Conservation (phyloP, 352 stramenopile genomes). For the Phytophthora meadii region DNA sequence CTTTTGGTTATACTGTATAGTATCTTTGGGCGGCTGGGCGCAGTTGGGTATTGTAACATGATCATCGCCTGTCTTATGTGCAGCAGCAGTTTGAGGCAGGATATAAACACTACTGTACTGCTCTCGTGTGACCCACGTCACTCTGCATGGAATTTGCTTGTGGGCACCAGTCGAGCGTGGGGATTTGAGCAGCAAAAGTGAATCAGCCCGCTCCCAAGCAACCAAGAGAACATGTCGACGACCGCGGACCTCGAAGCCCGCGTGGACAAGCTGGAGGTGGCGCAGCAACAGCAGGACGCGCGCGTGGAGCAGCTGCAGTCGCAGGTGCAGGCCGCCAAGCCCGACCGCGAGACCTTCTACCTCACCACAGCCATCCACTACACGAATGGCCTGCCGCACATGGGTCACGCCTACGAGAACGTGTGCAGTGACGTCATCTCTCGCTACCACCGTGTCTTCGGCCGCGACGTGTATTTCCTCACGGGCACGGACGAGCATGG, state of each 20-base stretch:
- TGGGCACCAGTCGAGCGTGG: slow-evolving; percentile 18
- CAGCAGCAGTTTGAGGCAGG: too few species aligned
- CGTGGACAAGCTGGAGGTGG: slow-evolving; percentile 52
- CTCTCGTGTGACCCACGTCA: neutral
- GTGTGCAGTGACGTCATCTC: slow-evolving; percentile 97
- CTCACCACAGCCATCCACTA: slow-evolving; percentile 99
- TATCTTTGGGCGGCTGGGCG: too few species aligned
- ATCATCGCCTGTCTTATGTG: too few species aligned
- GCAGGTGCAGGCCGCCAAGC: slow-evolving; percentile 46
- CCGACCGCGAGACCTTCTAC: slow-evolving; percentile 91
- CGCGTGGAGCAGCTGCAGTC: slow-evolving; percentile 37
- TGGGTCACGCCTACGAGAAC: slow-evolving; percentile 99
- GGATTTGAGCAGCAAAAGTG: slow-evolving; percentile 23
- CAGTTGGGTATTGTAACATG: too few species aligned
- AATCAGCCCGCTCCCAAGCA: slow-evolving; percentile 23
- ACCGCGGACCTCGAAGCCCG: slow-evolving; percentile 44
- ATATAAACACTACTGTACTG: too few species aligned
- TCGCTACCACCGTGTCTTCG: slow-evolving; percentile 94
- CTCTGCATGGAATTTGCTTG: slow-evolving; percentile 22
- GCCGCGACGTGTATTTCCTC: slow-evolving; percentile 86
- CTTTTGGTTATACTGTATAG: too few species aligned
- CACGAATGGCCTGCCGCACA: slow-evolving; percentile 97
- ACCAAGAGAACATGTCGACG: slow-evolving; percentile 32
- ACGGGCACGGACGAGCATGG: slow-evolving; percentile 98
- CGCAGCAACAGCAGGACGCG: slow-evolving; percentile 53